A percentile compares a stretch with the other conserved stretches of the same genome.
These are phyloP conservation scores for Termitomyces sp. DNA, from an alignment of 768 basidiomycete genomes.

Conservation along the genomic window DNA sequence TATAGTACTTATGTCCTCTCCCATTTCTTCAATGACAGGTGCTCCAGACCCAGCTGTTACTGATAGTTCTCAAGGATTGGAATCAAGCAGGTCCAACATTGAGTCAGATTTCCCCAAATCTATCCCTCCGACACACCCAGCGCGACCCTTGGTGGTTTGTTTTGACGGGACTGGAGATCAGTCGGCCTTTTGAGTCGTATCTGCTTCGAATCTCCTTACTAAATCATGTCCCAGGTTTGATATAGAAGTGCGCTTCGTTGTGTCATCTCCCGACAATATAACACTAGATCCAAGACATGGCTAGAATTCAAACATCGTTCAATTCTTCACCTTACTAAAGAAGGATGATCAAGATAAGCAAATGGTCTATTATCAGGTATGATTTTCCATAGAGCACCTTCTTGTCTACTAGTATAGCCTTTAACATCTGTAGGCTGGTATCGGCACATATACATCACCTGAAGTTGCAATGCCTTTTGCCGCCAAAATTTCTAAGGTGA, in stretches of 20 bases:
- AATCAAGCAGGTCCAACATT: neutral
- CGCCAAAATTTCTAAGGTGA: constrained; percentile 39
- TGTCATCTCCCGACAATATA: neutral
- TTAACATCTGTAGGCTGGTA: constrained; percentile 38
- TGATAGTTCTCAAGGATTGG: neutral
- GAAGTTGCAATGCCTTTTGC: constrained; percentile 41
- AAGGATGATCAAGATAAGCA: constrained; percentile 48
- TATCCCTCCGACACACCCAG: constrained; percentile 26
- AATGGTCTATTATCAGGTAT: constrained; percentile 55
- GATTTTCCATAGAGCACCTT: neutral
- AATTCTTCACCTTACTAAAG: constrained; percentile 47
- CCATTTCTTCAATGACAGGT: neutral
- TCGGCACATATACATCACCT: constrained; percentile 48
- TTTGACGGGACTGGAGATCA: constrained; percentile 63
- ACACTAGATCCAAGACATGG: neutral
- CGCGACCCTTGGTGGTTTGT: constrained; percentile 58
- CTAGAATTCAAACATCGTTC: constrained; percentile 49
- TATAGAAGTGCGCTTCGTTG: constrained; percentile 27
- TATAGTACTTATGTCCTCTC: neutral
- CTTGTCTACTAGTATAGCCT: neutral
- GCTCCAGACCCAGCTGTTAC: neutral
- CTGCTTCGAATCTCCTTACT: neutral
- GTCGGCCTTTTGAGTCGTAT: constrained; percentile 12
- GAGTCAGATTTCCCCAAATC: neutral
- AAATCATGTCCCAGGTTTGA: constrained; percentile 25